These are phyloP conservation scores for Trichoderma aggressivum DNA, from an alignment of 2,329 filamentous ascomycete species.

Conservation along the genomic window DNA sequence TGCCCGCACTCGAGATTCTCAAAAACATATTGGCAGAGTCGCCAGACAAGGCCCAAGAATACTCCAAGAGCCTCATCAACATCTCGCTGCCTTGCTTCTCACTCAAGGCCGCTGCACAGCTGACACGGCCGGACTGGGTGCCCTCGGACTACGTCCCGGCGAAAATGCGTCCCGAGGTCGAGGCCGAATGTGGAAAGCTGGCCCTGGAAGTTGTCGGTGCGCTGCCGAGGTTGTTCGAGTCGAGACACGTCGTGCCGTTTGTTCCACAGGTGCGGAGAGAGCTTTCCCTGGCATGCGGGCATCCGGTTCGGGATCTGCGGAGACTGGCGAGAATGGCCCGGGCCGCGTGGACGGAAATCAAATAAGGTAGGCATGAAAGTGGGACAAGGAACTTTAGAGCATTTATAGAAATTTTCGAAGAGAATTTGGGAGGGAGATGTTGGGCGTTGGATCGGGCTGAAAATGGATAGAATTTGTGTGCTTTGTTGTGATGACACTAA, in stretches of 20 bases:
- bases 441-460: not conserved
- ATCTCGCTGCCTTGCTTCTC: slow-evolving; percentile 42
- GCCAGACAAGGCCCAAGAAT: slow-evolving; percentile 44
- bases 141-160: slow-evolving; percentile 26
- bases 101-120: slow-evolving; percentile 27
- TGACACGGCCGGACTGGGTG: slow-evolving; percentile 30
- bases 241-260: slow-evolving; percentile 43
- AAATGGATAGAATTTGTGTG: not conserved
- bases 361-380: slow-evolving; percentile 20
- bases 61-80: slow-evolving; percentile 48
- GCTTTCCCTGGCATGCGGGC: slow-evolving; percentile 50
- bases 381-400: not conserved
- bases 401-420: not conserved
- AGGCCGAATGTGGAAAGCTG: slow-evolving; percentile 42
- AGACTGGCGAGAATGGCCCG: slow-evolving; percentile 48
- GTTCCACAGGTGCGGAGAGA: slow-evolving; percentile 45
- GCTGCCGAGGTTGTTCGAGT: slow-evolving; percentile 48
- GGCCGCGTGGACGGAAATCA: slow-evolving; percentile 46
- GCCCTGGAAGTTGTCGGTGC: slow-evolving; percentile 47
- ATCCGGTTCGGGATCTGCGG: slow-evolving; percentile 51
- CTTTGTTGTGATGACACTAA: not conserved
- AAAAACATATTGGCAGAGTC: slow-evolving; percentile 46
- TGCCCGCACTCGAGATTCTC: slow-evolving; percentile 48
- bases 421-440: not conserved
- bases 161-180: slow-evolving; percentile 22